Conservation (phyloP, 345 rosid genomes). For the Pistacia integerrima region DNA sequence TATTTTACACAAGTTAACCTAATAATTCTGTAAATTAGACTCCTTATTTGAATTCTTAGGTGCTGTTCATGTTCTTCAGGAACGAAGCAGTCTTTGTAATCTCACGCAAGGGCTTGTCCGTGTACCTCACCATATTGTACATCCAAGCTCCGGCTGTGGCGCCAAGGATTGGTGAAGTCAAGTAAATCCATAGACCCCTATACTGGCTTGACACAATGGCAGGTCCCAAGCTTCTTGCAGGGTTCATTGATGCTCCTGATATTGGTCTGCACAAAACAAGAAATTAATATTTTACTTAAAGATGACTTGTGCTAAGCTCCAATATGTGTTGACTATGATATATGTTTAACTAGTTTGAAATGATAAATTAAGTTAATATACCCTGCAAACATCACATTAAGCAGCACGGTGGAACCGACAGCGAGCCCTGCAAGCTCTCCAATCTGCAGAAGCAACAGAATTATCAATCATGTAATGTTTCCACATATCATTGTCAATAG, state of each 20-base stretch:
- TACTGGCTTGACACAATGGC: slow-evolving; percentile 62
- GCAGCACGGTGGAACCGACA: slow-evolving; percentile 78
- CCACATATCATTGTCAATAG: background rate
- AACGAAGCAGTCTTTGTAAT: slow-evolving; percentile 61
- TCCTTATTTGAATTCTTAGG: background rate
- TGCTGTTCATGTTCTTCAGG: slow-evolving; percentile 19
- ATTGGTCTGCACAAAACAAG: slow-evolving; percentile 48
- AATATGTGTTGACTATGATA: background rate
- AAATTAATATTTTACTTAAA: background rate
- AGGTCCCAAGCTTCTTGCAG: slow-evolving; percentile 89
- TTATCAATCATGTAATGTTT: background rate
- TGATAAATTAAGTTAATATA: slow-evolving; percentile 26
- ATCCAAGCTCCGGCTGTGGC: slow-evolving; percentile 78
- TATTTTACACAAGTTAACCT: background rate
- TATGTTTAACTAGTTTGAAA: background rate
- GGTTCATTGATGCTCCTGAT: slow-evolving; percentile 90
- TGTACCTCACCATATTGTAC: slow-evolving; percentile 68
- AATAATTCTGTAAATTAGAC: background rate
- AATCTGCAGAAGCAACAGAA: slow-evolving; percentile 46
- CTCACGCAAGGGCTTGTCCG: slow-evolving; percentile 79
- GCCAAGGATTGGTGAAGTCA: slow-evolving; percentile 61
- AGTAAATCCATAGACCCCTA: slow-evolving; percentile 73
- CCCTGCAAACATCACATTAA: slow-evolving; percentile 92
- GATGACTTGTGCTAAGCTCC: background rate
- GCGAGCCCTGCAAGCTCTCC: slow-evolving; percentile 98